phyloP scores from a whole-genome alignment of 768 basidiomycete species.

The Podaxis rugospora region DNA sequence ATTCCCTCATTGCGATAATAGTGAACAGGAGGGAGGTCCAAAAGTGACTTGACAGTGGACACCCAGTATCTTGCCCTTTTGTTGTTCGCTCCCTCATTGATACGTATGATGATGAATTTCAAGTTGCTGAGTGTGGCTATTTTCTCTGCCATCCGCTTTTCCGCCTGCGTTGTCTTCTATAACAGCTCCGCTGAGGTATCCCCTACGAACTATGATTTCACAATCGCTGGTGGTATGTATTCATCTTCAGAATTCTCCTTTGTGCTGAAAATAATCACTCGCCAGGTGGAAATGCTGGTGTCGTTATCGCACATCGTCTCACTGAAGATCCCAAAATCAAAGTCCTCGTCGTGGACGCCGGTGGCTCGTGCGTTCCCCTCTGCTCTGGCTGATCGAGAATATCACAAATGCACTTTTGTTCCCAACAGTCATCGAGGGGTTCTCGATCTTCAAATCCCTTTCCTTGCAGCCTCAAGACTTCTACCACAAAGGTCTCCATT shows the following conservation, averaged over 20 bases:
- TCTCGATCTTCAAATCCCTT: conserved; percentile 14
- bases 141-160: too few species aligned
- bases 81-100: too few species aligned
- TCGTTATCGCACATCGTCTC: conserved; percentile 22
- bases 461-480: conserved; percentile 1
- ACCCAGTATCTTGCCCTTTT: too few species aligned
- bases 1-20: too few species aligned
- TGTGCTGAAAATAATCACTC: neutral
- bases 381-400: neutral
- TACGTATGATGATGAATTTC: too few species aligned
- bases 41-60: too few species aligned
- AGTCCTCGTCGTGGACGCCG: conserved; percentile 25
- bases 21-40: too few species aligned
- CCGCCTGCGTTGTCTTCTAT: too few species aligned
- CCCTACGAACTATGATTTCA: neutral
- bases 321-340: conserved; percentile 19
- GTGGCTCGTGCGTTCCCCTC: conserved; percentile 16
- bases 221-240: neutral
- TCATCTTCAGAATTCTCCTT: neutral
- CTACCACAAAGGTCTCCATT: conserved; percentile 12
- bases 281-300: conserved; percentile 20
- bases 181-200: too few species aligned
- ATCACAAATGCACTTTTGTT: neutral
- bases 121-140: too few species aligned
- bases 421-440: conserved; percentile 15